Evolutionary conservation across 163 green algal genomes (phyloP), one percentile per base, ranked within the genome.

Genomic region (Scenedesmus sp.): DNA sequence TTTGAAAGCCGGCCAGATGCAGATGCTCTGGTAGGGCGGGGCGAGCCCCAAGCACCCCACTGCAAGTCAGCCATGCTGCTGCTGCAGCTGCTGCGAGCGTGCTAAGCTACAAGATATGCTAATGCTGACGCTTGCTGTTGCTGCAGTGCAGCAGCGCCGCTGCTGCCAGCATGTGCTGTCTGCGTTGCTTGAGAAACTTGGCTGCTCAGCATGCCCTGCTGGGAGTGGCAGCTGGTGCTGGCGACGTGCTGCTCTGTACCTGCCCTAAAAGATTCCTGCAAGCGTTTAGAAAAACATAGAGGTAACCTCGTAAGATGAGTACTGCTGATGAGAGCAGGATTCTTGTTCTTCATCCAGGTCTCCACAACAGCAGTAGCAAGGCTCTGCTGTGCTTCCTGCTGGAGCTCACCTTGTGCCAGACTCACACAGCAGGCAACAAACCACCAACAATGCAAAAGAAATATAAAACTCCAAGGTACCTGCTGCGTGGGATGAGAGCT

Each of bases 1-100:
- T 79, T 79, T 79, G 70, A 79, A 52, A 79, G 70, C 70, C 70
- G 70, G 20, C 70, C 70, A 79, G 70, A 79, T 4, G 70, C 70
- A 79, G 70, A 79, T 52, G 70, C 70, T 79, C 70, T 79, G 23
- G 70, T 3, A 13, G 70, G 23, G 0, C 70, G 70, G 4, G 70
- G 70, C 20, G 70, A 79, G 23, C 70, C 70, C 70, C 70, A 15
- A 15, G 23, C 52, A 52, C 10, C 70, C 70, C 70, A 79, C 23
- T 79, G 70, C 70, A 79, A 15, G 5, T 6, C 70, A 52, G 46
- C 70, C 1, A 23, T 3, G 23, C 46, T 79, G 70, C 70, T 52
- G 70, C 70, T 79, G 5, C 23, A 79, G 70, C 70, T 79, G 23
- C 70, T 79, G 70, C 1, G 2, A 52, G 4, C 3, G 70, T 52